Evolutionary conservation across 345 rosid species (phyloP), one percentile per base, ranked within the genome.

Genomic region (Populus ilicifolia): DNA sequence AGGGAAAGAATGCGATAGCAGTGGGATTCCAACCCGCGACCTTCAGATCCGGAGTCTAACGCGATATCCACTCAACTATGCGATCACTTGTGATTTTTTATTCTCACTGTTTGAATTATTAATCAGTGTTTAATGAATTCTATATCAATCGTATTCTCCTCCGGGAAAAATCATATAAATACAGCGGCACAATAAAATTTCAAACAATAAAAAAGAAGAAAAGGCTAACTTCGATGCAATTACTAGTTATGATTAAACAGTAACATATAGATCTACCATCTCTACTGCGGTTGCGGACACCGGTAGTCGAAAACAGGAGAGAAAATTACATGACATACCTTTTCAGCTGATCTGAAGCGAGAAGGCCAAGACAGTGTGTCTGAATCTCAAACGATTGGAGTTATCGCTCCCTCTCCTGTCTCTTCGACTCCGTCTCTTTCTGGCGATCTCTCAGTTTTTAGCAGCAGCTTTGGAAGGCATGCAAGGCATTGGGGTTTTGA

Each of bases 31-130:
- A 95, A 95, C 98, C 98, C 97, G 90, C 98, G 96, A 91, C 99
- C 97, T 93, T 89, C 89, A 90, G 98, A 93, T 94, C 67, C 98
- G 98, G 99, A 93, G 92, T 93, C 98, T 93, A 93, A 93, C 91
- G 96, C 97, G 94, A 93, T 92, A 91, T 95, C 97, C 94, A 93
- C 98, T 93, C 95, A 93, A 90, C 98, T 93, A 95, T 91, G 99
- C 97, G 98, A 90, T 84, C 93, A 1, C 0, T 3, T 6, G 1
- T n/a, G 35, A 13, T 18, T 1, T 17, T 33, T 12, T 5, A 1
- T 46, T 8, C n/a, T n/a, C n/a, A 0, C 16, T 41, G 46, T 46
- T 6, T 1, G 11, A 63, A 59, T 64, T 43, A 18, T 41, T 39
- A 0, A 1, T 6, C 30, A 18, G 0, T 6, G 8, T 17, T 1